A percentile compares a stretch with the other conserved stretches of the same genome.
Conservation (phyloP, 768 basidiomycete genomes). For the Boletus vermiculosoides region DNA sequence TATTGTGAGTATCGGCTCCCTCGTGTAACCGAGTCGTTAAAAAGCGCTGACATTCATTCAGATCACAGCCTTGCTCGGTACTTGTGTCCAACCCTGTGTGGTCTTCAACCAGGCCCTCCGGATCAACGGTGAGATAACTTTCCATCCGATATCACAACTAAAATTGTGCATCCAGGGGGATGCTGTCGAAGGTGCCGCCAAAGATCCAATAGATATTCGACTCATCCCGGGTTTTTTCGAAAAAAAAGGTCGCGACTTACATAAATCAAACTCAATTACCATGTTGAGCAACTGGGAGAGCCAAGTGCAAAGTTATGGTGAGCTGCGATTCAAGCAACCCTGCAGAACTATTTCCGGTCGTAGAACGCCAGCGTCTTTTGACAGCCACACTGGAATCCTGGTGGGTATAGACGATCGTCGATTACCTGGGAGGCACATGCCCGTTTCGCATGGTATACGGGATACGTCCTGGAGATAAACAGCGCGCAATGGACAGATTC, state of each 20-base stretch:
- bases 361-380: slow-evolving; percentile 5
- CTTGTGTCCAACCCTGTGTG: slow-evolving; percentile 11
- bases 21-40: slow-evolving; percentile 7
- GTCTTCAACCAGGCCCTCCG: neutral
- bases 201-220: neutral
- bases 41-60: slow-evolving; percentile 11
- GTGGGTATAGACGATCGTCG: neutral
- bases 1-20: slow-evolving; percentile 9
- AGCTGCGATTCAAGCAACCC: slow-evolving; percentile 11
- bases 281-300: neutral
- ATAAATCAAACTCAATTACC: slow-evolving; percentile 1
- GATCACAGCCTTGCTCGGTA: slow-evolving; percentile 8
- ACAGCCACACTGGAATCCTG: slow-evolving; percentile 1
- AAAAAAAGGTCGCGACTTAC: neutral
- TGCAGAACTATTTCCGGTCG: slow-evolving; percentile 2
- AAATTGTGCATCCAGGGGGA: slow-evolving; percentile 18
- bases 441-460: slow-evolving; percentile 4
- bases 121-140: slow-evolving; percentile 10
- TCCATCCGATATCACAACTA: slow-evolving; percentile 19
- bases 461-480: slow-evolving; percentile 21
- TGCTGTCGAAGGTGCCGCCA: neutral
- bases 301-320: slow-evolving; percentile 3
- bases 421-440: slow-evolving; percentile 3
- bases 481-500: slow-evolving; percentile 19
- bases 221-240: neutral